Evolutionary conservation across 768 basidiomycete species (phyloP).

Genomic region (Suillus spraguei): DNA sequence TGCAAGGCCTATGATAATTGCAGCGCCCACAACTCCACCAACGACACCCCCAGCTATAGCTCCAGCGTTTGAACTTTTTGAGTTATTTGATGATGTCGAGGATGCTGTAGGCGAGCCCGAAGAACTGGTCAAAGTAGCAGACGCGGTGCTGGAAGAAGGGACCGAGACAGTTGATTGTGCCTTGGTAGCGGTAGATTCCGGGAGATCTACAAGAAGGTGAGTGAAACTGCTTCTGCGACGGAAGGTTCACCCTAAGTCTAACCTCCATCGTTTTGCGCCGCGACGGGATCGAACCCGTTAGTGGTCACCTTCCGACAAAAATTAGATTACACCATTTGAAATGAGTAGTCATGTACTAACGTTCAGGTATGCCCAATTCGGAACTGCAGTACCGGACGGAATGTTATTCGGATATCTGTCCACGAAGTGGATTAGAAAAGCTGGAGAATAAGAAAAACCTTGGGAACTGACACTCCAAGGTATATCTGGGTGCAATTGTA

Average conservation of each 20-base stretch:
- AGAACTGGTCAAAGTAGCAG: slow-evolving; percentile 22
- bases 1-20: slow-evolving; percentile 39
- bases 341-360: slow-evolving; percentile 41
- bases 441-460: not conserved
- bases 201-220: slow-evolving; percentile 33
- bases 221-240: not conserved
- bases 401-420: slow-evolving; percentile 49
- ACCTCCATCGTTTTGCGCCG: slow-evolving; percentile 38
- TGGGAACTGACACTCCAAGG: slow-evolving; percentile 24
- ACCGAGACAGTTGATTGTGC: slow-evolving; percentile 29
- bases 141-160: slow-evolving; percentile 11
- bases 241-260: not conserved
- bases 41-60: slow-evolving; percentile 67
- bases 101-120: slow-evolving; percentile 16
- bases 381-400: slow-evolving; percentile 51
- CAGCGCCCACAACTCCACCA: slow-evolving; percentile 58
- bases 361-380: slow-evolving; percentile 65
- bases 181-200: slow-evolving; percentile 46
- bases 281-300: slow-evolving; percentile 41
- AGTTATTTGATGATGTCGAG: slow-evolving; percentile 8
- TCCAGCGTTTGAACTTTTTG: slow-evolving; percentile 40
- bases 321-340: slow-evolving; percentile 3
- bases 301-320: slow-evolving; percentile 22
- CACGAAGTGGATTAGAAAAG: not conserved
- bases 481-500: slow-evolving; percentile 47